These are phyloP conservation scores for Neodidymelliopsis sp. DNA, from an alignment of 2,329 filamentous ascomycete genomes.

Conservation along the genomic window DNA sequence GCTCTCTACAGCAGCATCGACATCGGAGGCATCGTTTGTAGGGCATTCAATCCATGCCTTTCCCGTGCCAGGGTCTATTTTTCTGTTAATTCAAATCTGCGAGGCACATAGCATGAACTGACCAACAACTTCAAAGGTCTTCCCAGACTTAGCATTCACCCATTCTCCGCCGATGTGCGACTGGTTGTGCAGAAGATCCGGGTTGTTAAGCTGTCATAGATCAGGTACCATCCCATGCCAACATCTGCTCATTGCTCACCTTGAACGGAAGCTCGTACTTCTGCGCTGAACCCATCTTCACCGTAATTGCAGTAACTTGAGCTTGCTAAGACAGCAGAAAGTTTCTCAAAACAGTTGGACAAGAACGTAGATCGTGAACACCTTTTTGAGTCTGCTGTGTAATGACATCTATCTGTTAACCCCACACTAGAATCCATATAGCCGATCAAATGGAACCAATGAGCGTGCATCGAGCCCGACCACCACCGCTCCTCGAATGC, in stretches of 20 bases:
- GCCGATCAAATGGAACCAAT: constrained; percentile 17
- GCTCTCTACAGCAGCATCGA: constrained; percentile 65
- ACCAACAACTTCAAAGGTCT: constrained; percentile 65
- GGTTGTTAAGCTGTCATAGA: constrained; percentile 58
- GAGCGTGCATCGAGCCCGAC: constrained; percentile 12
- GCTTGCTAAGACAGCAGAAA: neutral
- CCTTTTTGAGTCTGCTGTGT: constrained; percentile 7
- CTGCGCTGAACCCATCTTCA: constrained; percentile 32
- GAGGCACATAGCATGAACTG: constrained; percentile 8
- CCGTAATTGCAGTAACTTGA: neutral
- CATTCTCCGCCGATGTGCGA: constrained; percentile 64
- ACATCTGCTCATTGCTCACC: constrained; percentile 32
- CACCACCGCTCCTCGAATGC: constrained; percentile 9
- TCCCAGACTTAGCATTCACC: constrained; percentile 63
- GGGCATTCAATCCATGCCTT: constrained; percentile 59
- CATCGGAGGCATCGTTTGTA: constrained; percentile 63
- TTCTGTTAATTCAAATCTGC: constrained; percentile 17
- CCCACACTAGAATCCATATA: constrained; percentile 15
- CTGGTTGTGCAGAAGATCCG: constrained; percentile 62
- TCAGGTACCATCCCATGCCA: constrained; percentile 1
- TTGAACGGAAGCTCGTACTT: constrained; percentile 54
- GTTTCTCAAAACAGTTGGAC: neutral
- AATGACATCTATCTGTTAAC: constrained; percentile 4
- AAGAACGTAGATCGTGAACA: neutral
- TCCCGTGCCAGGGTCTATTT: constrained; percentile 59